Evolutionary conservation across 202 grass and related monocot genomes (phyloP), one percentile per base, ranked within the genome.

Genomic region (Brachypodium distachyon): DNA sequence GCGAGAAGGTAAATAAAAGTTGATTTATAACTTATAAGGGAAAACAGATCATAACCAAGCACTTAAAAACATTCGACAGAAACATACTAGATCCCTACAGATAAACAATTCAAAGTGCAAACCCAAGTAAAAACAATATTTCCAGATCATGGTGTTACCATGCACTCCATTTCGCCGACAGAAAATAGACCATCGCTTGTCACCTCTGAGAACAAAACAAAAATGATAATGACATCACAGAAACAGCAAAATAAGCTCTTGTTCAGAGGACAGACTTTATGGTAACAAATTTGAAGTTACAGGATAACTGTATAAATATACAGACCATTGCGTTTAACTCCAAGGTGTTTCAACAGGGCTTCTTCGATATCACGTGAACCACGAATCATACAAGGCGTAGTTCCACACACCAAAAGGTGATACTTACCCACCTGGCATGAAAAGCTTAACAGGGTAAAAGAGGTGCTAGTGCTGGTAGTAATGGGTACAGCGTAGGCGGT

Each of bases 321-420:
- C 77, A 61, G 47, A 98, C 96, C 96, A 75, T 98, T 98, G 18
- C 96, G 85, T 76, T 98, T 98, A 63, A 98, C 96, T 89, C 91
- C 96, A 79, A 98, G 85, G 81, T 98, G 96, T 42, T 95, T 76
- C 76, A 98, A 75, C 53, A 98, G 53, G 14, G 91, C 84, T 12
- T 98, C 96, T 88, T 98, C 96, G 4, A 98, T 95, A 51, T 95
- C 96, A 61, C 87, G 85, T 76, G 96, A 98, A 77, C 96, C 96
- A 66, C 96, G 89, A 61, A 98, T 95, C 96, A 98, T 98, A 83
- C 96, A 98, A 83, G 96, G 96, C 81, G 96, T 98, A 75, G 96
- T 98, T 75, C 96, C 96, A 86, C 96, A 98, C 46, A 98, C 96
- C 36, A 94, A 77, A 78, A 98, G 92, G 83, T 98, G 96, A 75